Percentiles rank a stretch among this genome's conserved stretches.
Conservation (phyloP, 2,329 filamentous ascomycete species). For the Fusarium lyarnte region DNA sequence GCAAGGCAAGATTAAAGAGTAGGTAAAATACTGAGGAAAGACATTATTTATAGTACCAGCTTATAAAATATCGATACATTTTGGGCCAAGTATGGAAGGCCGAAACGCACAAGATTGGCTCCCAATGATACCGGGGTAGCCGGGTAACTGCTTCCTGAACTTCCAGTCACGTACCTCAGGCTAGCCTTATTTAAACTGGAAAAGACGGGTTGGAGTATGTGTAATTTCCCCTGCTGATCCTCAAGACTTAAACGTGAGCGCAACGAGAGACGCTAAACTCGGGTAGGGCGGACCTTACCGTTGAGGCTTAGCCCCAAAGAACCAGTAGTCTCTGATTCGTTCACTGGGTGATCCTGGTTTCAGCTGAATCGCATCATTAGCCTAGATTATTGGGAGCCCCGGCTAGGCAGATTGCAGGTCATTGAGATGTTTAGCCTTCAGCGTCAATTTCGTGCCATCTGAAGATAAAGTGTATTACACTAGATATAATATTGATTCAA, state of each 20-base stretch:
- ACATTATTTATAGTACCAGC: neutral
- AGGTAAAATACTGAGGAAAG: too few species aligned
- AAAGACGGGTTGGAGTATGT: too few species aligned
- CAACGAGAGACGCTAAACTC: neutral
- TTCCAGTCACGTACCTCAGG: too few species aligned
- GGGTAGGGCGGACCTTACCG: neutral
- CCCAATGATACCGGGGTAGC: too few species aligned
- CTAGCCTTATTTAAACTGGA: too few species aligned
- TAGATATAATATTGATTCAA: neutral
- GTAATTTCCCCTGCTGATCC: neutral
- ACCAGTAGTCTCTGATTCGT: neutral
- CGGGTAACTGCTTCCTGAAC: too few species aligned
- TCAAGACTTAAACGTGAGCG: neutral
- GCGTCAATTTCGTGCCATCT: rapidly evolving
- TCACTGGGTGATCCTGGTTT: neutral
- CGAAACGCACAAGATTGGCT: neutral
- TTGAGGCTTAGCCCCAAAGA: neutral
- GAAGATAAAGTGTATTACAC: rapidly evolving
- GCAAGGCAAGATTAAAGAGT: rapidly evolving
- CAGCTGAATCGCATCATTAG: neutral
- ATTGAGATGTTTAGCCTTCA: too few species aligned
- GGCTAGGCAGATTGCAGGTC: neutral
- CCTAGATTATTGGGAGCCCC: too few species aligned
- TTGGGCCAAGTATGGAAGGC: neutral
- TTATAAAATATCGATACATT: neutral